Evolutionary conservation across 441 rosid genomes (phyloP).

Genomic region (Sinapis alba): DNA sequence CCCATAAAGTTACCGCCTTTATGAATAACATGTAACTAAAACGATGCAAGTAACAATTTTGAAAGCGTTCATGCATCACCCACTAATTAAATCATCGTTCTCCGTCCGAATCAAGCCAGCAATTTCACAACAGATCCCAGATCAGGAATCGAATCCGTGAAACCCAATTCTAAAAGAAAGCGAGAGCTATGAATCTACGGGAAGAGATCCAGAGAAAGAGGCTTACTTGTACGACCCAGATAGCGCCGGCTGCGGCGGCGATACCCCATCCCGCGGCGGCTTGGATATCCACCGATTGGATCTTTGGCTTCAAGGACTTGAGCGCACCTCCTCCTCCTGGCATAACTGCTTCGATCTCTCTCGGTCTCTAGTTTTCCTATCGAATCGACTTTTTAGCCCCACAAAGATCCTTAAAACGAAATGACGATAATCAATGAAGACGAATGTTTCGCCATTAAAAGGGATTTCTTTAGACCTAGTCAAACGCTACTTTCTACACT

Average conservation of each 20-base stretch:
- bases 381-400: slow-evolving; percentile 14
- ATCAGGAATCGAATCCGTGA: slow-evolving; percentile 7
- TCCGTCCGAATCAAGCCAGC: slow-evolving; percentile 1
- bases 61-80: neutral
- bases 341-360: slow-evolving; percentile 27
- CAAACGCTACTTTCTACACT: slow-evolving; percentile 9
- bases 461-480: slow-evolving; percentile 22
- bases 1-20: neutral
- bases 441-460: slow-evolving; percentile 7
- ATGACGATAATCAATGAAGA: slow-evolving; percentile 14
- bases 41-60: neutral
- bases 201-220: slow-evolving; percentile 10
- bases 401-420: slow-evolving; percentile 19
- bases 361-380: slow-evolving; percentile 14
- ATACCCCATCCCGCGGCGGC: slow-evolving; percentile 86
- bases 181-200: neutral
- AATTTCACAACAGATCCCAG: slow-evolving; percentile 22
- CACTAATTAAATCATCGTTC: neutral
- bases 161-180: neutral
- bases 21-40: neutral
- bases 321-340: slow-evolving; percentile 47
- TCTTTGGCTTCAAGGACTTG: slow-evolving; percentile 53
- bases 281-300: slow-evolving; percentile 59
- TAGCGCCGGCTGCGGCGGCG: slow-evolving; percentile 70
- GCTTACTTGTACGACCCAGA: slow-evolving; percentile 73